Evolutionary conservation across 805 yeast species (phyloP), one percentile per base, ranked within the genome.

Genomic region (Isabelozyma pseudorhagii): DNA sequence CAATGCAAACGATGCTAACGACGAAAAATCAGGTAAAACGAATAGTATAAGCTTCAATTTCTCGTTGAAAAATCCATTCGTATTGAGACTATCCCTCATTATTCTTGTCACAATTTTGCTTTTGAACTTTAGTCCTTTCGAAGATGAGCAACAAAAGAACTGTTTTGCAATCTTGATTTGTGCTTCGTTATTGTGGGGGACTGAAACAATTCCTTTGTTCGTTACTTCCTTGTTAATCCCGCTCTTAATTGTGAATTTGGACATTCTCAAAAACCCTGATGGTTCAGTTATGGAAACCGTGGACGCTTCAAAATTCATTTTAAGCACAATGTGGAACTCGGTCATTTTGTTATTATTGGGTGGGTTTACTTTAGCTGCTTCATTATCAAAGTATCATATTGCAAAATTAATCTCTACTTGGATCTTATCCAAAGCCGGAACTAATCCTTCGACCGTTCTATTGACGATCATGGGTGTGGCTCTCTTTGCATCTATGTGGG

Each of bases 281-380:
- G 68, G 71, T 18, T 75, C 83, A 18, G 60, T 66, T 0, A 73
- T 92, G 78, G 53, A 62, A 1, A 85, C 93, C 1, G 71, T 81
- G 0, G 87, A 80, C 7, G 92, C 97, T 1, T 79, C 96, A 0
- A 82, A 83, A 58, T 89, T 78, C 62, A 89, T 93, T 47, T 81
- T 94, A 54, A 75, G 89, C 1, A 75, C 91, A 15, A 93, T 93
- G 98, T 93, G 97, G 97, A 84, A 92, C 7, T 89, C 97, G 1
- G 96, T 91, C 13, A 89, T 94, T 54, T 83, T 92, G 87, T 73
- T 93, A 39, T 73, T 93, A 46, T 71, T 93, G 9, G 98, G 98
- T 55, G 99, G 99, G 1, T 93, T 93, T 69, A 86, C 97, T 0
- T 72, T 93, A 49, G 98, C 99, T 10, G 97, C 96, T 13, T 97